A percentile compares a stretch with the other conserved stretches of the same genome.
These are phyloP conservation scores for Rhipidocladum racemiflorum DNA, from an alignment of 176 grass and related monocot genomes.

Conservation along the genomic window DNA sequence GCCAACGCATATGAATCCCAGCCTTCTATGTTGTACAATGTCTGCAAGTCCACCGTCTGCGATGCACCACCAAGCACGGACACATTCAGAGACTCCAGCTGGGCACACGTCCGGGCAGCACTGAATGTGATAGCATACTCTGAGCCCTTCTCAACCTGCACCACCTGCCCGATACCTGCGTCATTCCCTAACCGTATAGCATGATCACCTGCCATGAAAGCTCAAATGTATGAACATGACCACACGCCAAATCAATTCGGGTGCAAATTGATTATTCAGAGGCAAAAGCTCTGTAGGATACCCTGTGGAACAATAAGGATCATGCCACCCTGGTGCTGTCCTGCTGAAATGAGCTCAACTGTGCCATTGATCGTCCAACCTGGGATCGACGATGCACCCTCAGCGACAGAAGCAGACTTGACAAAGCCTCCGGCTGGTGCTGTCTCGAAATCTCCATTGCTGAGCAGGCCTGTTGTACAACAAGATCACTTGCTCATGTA, in stretches of 20 bases:
- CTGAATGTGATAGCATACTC: constrained; percentile 90
- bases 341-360: constrained; percentile 79
- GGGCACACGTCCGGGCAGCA: constrained; percentile 88
- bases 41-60: constrained; percentile 81
- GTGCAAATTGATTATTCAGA: background rate
- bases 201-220: constrained; percentile 58
- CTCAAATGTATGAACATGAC: background rate
- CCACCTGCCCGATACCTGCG: constrained; percentile 64
- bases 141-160: constrained; percentile 80
- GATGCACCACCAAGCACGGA: constrained; percentile 54
- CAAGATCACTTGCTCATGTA: background rate
- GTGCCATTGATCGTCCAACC: constrained; percentile 92
- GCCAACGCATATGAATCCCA: constrained; percentile 96
- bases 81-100: constrained; percentile 84
- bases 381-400: constrained; percentile 63
- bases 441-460: constrained; percentile 87
- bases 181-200: constrained; percentile 89
- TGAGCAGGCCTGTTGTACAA: constrained; percentile 66
- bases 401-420: constrained; percentile 52
- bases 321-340: constrained; percentile 96
- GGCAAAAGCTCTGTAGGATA: constrained; percentile 15
- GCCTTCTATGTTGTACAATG: constrained; percentile 93
- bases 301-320: constrained; percentile 96
- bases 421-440: constrained; percentile 64
- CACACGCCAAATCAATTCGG: background rate